Percentiles rank a stretch among this genome's conserved stretches.
phyloP scores from a whole-genome alignment of 306 rosid genomes.

The Urtica urens region DNA sequence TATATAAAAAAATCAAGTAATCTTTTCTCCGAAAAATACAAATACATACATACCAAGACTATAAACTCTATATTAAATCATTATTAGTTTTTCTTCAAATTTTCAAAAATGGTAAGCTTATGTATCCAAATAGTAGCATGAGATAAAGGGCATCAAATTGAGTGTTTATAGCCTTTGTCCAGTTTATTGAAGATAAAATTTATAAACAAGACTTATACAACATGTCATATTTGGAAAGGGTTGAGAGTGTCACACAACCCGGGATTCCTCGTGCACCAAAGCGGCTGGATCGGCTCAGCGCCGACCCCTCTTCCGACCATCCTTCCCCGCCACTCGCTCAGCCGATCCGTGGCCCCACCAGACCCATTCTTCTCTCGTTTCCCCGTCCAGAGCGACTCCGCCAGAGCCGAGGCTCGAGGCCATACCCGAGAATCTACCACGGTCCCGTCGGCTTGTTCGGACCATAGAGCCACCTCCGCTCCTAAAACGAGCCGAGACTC shows the following conservation, averaged over 20 bases:
- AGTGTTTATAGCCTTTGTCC: too few relatives aligned
- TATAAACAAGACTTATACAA: too few relatives aligned
- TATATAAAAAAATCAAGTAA: too few relatives aligned
- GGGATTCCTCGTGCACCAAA: constrained; percentile 71
- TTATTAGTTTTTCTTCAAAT: too few relatives aligned
- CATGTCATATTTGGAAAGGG: background rate
- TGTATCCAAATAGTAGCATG: too few relatives aligned
- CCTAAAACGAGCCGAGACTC: constrained; percentile 78
- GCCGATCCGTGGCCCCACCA: constrained; percentile 63
- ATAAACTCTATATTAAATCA: too few relatives aligned
- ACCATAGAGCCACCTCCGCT: constrained; percentile 83
- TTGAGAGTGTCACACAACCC: constrained; percentile 66
- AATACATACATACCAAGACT: too few relatives aligned
- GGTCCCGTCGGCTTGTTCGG: constrained; percentile 69
- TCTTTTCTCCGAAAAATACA: too few relatives aligned
- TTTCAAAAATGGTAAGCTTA: too few relatives aligned
- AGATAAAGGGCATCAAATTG: too few relatives aligned
- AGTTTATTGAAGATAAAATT: too few relatives aligned
- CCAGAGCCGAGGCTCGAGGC: constrained; percentile 82
- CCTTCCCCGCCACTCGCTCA: constrained; percentile 80
- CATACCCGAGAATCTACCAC: constrained; percentile 68
- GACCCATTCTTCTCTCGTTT: constrained; percentile 50
- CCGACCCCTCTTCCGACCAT: constrained; percentile 62
- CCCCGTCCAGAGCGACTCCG: constrained; percentile 76
- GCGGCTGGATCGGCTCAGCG: constrained; percentile 92